Evolutionary conservation across 768 basidiomycete species (phyloP), one percentile per base, ranked within the genome.

Genomic region (Mycena belliarum): DNA sequence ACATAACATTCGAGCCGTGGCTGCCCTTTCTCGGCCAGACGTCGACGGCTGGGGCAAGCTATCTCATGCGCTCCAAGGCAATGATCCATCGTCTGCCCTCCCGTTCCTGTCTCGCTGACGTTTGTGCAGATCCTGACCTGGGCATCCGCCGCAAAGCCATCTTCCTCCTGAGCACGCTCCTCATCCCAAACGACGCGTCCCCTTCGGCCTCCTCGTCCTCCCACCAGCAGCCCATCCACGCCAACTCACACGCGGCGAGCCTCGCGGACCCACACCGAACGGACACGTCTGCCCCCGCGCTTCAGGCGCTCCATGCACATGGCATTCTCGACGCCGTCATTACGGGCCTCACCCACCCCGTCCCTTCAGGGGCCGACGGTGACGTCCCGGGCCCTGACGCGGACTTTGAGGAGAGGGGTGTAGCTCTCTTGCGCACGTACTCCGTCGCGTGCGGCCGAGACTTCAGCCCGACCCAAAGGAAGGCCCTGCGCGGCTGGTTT

Each of bases 121-220:
- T 16, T 40, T 5, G 53, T 37, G 7, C 47, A 91, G 94, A 96
- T 71, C 86, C 92, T 6, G 85, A 89, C 60, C 86, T 91, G 25
- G 71, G 73, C 35, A 83, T 95, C 50, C 87, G 93, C 20, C 81
- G 92, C 52, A 95, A 95, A 69, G 77, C 82, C 0, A 80, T 83
- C 4, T 95, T 94, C 73, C 81, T 95, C 18, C 77, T 95, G 35
- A 85, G 84, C 67, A 74, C 83, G 0, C 82, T 95, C 50, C 80
- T 93, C 46, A 74, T 81, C 0, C 88, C 88, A 2, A 73, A 67
- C 16, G 62, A 65, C 16, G 57, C 66, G 29, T 28, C 40, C n/a
- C 53, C 70, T 6, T 57, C 69, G 10, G 29, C 69, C 12, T 49
- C 67, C 15, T 61, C 69, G 18, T 61, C 69, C 6, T 54, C 66